A percentile compares a stretch with the other conserved stretches of the same genome.
These are phyloP conservation scores for Boletus reticuloceps DNA, from an alignment of 768 basidiomycete genomes.

Conservation along the genomic window DNA sequence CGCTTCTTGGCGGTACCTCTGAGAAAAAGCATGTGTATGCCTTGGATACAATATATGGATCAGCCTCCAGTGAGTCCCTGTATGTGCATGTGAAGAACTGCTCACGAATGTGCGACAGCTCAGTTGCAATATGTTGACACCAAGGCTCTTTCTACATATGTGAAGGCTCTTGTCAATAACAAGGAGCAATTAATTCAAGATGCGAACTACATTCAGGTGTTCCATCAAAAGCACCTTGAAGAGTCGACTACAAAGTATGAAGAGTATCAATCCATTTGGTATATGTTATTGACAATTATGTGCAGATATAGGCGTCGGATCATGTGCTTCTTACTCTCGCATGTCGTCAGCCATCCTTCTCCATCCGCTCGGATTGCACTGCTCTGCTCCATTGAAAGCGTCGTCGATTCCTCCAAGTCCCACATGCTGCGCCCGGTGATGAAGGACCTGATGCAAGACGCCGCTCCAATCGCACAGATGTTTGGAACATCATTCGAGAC, in stretches of 20 bases:
- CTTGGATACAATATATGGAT: conserved; percentile 71
- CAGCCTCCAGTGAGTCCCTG: conserved; percentile 46
- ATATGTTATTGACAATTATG: conserved; percentile 17
- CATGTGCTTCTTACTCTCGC: conserved; percentile 77
- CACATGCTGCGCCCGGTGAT: conserved; percentile 61
- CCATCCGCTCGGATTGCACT: conserved; percentile 50
- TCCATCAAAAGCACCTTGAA: conserved; percentile 59
- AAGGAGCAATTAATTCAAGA: conserved; percentile 62
- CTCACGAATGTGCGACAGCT: conserved; percentile 31
- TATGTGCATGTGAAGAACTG: not conserved
- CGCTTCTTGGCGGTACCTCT: conserved; percentile 39
- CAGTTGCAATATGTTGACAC: conserved; percentile 68
- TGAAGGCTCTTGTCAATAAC: conserved; percentile 47
- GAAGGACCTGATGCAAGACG: conserved; percentile 33
- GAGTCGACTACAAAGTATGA: conserved; percentile 46
- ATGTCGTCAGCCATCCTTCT: conserved; percentile 58
- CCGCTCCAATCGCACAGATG: conserved; percentile 27
- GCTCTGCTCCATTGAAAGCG: conserved; percentile 42
- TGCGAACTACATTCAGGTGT: conserved; percentile 48
- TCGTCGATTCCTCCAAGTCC: conserved; percentile 44
- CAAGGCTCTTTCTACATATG: conserved; percentile 58
- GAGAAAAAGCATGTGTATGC: conserved; percentile 59
- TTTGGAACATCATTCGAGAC: conserved; percentile 39
- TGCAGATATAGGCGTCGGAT: conserved; percentile 68
- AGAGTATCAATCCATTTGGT: conserved; percentile 25